Evolutionary conservation across 2,329 filamentous ascomycete genomes (phyloP), one percentile per base, ranked within the genome.

Genomic region (Fusarium xyrophilum): DNA sequence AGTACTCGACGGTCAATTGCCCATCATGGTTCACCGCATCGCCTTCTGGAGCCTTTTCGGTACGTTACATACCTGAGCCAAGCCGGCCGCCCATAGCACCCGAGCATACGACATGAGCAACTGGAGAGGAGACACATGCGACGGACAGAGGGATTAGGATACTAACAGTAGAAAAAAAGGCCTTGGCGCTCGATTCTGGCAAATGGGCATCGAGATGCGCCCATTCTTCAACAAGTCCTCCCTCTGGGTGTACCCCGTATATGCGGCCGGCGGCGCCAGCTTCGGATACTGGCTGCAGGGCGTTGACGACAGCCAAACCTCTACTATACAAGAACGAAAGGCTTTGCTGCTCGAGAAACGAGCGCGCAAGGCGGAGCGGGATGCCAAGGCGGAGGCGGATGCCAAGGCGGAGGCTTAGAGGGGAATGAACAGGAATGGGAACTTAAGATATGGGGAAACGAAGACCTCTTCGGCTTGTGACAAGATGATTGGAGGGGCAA

Each of bases 251-350:
- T 99, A 97, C 84, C 96, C 96, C 57, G 82, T 95, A 74, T 99
- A 96, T 82, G 94, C 90, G 62, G 87, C 87, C 73, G 88, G 93
- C 68, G 94, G 94, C 74, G 94, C 90, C 74, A 93, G 91, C 82
- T 97, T 98, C 82, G 96, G 96, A 73, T 97, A 97, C 86, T 99
- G 95, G 93, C 84, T 99, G 74, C 90, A 94, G 83, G 92, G 93
- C 68, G 92, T 98, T 59, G 93, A 97, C 80, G 84, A 92, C 76
- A 86, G 89, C 78, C 95, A 98, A 82, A 86, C 90, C 72, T 87
- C 88, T 70, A 86, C 93, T 67, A 83, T 99, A 63, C 83, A 85
- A 70, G 91, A 95, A 77, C 89, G 94, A 77, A 94, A 93, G 84
- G 86, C 91, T 72, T 81, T 85, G 58, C 85, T 99, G 71, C 83